Evolutionary conservation across 2,329 filamentous ascomycete genomes (phyloP).

Genomic region (Botryosphaeria dothidea): DNA sequence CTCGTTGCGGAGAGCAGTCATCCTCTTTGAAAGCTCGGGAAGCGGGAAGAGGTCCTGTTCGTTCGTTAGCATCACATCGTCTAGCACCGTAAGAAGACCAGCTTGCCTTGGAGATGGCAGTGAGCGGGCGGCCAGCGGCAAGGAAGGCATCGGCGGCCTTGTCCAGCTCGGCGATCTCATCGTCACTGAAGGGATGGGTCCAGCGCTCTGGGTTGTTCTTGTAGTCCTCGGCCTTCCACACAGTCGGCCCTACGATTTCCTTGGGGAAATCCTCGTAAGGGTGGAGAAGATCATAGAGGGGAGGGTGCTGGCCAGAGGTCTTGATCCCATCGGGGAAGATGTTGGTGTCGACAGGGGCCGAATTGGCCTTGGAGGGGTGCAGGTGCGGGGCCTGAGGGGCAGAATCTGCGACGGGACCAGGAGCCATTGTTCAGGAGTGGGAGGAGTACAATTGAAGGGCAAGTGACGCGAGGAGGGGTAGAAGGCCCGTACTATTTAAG

Average conservation of each 20-base stretch:
- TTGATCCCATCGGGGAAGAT: conserved; percentile 67
- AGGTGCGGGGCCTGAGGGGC: conserved; percentile 12
- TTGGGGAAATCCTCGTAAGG: conserved; percentile 72
- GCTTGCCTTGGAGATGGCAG: conserved; percentile 64
- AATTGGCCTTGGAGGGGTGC: conserved; percentile 13
- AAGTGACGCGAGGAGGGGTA: neutral
- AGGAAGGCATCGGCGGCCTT: conserved; percentile 69
- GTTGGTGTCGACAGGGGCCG: conserved; percentile 27
- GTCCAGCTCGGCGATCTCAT: conserved; percentile 69
- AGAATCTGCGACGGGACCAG: conserved; percentile 16
- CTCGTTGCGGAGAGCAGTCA: conserved; percentile 61
- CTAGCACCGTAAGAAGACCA: too few species aligned
- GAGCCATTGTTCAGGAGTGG: conserved; percentile 13
- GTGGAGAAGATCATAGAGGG: conserved; percentile 64
- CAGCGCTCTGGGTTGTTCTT: conserved; percentile 65
- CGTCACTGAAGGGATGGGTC: conserved; percentile 68
- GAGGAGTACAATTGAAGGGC: neutral
- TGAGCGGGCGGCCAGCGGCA: conserved; percentile 63
- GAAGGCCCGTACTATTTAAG: neutral
- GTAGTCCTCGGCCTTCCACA: conserved; percentile 71
- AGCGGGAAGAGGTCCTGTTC: conserved; percentile 60
- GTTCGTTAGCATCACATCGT: neutral
- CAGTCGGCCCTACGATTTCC: conserved; percentile 69
- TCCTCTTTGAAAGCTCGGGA: conserved; percentile 55
- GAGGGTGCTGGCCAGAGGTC: conserved; percentile 71